Evolutionary conservation across 495 filamentous ascomycete species (phyloP), one percentile per base, ranked within the genome.

Genomic region (Penicillium egyptiacum): DNA sequence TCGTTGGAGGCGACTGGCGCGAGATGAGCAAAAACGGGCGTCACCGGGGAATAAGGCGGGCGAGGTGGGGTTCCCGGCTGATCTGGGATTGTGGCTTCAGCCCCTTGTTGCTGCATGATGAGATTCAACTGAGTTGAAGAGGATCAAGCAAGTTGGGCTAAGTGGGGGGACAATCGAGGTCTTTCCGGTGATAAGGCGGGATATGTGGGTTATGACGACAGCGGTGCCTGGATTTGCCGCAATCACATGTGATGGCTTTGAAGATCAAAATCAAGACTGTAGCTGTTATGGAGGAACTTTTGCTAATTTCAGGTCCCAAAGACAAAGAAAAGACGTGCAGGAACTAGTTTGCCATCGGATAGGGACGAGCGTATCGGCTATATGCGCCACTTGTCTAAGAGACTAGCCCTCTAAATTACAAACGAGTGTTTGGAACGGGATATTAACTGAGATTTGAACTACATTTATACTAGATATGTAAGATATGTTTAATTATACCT

Each of bases 11-110:
- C 48, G 55, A 75, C 64, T 19, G 71, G 70, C 33, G 69, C 69
- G 11, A 78, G 73, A 50, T 75, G 72, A 25, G 72, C 65, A 55
- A 79, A 70, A 31, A 74, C 72, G 9, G 77, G 77, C 4, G 77
- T 79, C 26, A 79, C 73, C 20, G 77, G 77, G 31, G 77, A 79
- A 60, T 79, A 79, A 8, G 77, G 72, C 25, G 77, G 77, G 28
- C 71, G 72, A 41, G 75, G 75, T 47, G 76, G 76, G 20, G 76
- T 79, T 28, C 70, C 68, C 40, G 71, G 68, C 22, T 73, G 69
- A 50, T 68, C 54, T 17, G 40, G 45, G 50, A 23, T 44, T 43
- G 57, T 31, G 31, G 58, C 23, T 23, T 45, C 55, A 53, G 47
- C 37, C 16, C 56, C 47, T 30, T 42, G 40, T 23, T 55, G 33